phyloP scores from a whole-genome alignment of 2,329 filamentous ascomycete species.

The Calcarisporium arbuscula region DNA sequence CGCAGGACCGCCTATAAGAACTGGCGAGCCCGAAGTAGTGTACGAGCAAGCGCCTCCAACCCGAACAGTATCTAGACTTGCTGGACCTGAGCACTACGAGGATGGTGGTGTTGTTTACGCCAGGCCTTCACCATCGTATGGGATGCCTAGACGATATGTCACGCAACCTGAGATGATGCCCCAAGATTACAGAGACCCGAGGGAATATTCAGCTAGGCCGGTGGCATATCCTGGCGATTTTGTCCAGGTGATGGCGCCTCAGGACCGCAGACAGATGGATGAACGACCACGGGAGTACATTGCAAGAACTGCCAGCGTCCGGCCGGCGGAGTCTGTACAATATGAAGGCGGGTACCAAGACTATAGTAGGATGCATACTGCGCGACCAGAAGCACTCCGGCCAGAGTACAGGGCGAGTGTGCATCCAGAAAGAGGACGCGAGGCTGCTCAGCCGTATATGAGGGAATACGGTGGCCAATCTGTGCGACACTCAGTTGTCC shows the following conservation, averaged over 20 bases:
- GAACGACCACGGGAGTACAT: conserved; percentile 47
- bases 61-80: conserved; percentile 45
- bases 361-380: conserved; percentile 39
- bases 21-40: conserved; percentile 47
- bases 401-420: conserved; percentile 21
- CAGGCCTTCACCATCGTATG: conserved; percentile 43
- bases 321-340: conserved; percentile 41
- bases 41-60: conserved; percentile 61
- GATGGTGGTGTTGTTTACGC: conserved; percentile 46
- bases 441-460: conserved; percentile 24
- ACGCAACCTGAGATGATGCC: conserved; percentile 55
- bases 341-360: conserved; percentile 35
- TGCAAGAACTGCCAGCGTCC: conserved; percentile 50
- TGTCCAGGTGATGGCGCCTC: conserved; percentile 37
- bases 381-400: conserved; percentile 27
- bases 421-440: conserved; percentile 21
- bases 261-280: conserved; percentile 35
- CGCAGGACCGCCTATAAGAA: conserved; percentile 39
- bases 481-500: conserved; percentile 17
- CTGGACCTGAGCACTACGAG: conserved; percentile 38
- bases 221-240: conserved; percentile 38
- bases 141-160: conserved; percentile 48
- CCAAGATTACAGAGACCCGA: conserved; percentile 45
- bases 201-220: conserved; percentile 51
- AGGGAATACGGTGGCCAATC: conserved; percentile 22